Evolutionary conservation across 106 monocot genomes (phyloP).

Genomic region (Triglochin maritima): DNA sequence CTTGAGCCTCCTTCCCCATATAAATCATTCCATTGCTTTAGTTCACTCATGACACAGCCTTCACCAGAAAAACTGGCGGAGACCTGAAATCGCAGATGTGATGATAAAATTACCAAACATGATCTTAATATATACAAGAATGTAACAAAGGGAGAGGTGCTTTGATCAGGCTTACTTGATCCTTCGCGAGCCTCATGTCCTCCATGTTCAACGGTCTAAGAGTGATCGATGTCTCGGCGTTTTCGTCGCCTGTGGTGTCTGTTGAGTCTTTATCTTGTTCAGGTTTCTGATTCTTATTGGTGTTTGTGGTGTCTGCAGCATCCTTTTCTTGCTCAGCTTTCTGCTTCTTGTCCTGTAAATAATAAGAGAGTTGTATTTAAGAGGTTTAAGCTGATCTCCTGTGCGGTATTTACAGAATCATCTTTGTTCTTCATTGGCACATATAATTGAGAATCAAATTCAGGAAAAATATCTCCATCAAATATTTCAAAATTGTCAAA

Average conservation of each 20-base stretch:
- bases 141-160: neutral
- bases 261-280: slow-evolving; percentile 14
- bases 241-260: slow-evolving; percentile 18
- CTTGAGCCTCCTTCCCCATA: slow-evolving; percentile 26
- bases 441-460: too few species aligned
- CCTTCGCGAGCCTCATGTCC: slow-evolving; percentile 65
- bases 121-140: too few species aligned
- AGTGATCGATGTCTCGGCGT: slow-evolving; percentile 15
- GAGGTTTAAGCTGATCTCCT: neutral
- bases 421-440: too few species aligned
- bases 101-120: neutral
- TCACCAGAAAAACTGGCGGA: slow-evolving; percentile 16
- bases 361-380: neutral
- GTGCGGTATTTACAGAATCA: too few species aligned
- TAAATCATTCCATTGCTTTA: slow-evolving; percentile 18
- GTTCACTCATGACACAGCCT: slow-evolving; percentile 14
- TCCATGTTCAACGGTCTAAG: slow-evolving; percentile 63
- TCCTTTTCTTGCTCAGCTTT: neutral
- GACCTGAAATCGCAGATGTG: slow-evolving; percentile 6
- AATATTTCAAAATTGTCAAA: too few species aligned
- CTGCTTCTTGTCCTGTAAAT: neutral
- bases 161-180: slow-evolving; percentile 34
- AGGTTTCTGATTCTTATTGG: slow-evolving; percentile 24
- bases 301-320: neutral
- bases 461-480: too few species aligned